These are phyloP conservation scores for Fonticula alba DNA, from an alignment of 78 protist genomes.

Conservation along the genomic window DNA sequence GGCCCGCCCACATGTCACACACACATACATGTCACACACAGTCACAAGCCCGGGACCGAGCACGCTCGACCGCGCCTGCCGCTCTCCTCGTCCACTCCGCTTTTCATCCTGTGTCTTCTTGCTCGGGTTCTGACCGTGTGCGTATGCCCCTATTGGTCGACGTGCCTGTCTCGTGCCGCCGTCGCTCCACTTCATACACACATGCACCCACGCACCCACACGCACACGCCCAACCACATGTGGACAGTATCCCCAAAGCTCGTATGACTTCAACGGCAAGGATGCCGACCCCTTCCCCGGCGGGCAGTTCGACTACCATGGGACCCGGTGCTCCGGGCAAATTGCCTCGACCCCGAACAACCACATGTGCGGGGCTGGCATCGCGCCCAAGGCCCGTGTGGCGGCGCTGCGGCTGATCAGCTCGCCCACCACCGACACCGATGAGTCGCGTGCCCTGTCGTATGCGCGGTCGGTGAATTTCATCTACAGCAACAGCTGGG, in stretches of 20 bases:
- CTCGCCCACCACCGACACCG: constrained; percentile 3
- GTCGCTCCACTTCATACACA: no score
- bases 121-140: no score
- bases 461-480: background rate
- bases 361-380: constrained; percentile 11
- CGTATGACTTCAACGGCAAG: constrained; percentile 7
- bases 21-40: background rate
- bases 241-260: no score
- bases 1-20: background rate
- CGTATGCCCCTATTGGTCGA: no score
- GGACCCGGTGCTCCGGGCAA: constrained; percentile 7
- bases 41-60: background rate
- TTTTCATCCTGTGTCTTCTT: no score
- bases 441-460: constrained; percentile 5
- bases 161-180: no score
- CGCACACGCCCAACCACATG: no score
- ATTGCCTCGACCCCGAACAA: constrained; percentile 6
- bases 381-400: constrained; percentile 2
- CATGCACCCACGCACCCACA: no score
- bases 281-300: background rate
- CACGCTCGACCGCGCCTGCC: no score
- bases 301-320: constrained; percentile 1
- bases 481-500: constrained; percentile 17
- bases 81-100: no score
- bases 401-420: constrained; percentile 1